These are phyloP conservation scores for Candida odintsovae DNA, from an alignment of 805 yeast species.

Conservation along the genomic window DNA sequence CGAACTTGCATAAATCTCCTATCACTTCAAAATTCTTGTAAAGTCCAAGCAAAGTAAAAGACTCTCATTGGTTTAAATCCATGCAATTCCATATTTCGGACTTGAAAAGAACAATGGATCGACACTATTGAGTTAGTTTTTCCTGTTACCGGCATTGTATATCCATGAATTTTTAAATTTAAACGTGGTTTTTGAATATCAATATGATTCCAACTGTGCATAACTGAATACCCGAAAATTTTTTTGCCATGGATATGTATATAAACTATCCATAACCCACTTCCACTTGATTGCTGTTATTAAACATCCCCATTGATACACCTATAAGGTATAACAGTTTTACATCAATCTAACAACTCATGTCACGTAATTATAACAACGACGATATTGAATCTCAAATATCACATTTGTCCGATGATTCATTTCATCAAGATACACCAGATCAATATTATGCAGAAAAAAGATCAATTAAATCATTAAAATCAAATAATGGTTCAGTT, in stretches of 20 bases:
- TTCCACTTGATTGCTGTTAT: too few species aligned
- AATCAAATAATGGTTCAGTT: not conserved
- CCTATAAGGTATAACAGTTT: too few species aligned
- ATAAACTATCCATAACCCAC: too few species aligned
- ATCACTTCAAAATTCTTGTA: too few species aligned
- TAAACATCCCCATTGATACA: too few species aligned
- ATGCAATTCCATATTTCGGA: not conserved
- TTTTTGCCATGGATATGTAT: not conserved
- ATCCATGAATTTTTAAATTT: not conserved
- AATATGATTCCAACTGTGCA: not conserved
- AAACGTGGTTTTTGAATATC: too few species aligned
- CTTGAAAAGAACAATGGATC: too few species aligned
- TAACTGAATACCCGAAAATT: not conserved
- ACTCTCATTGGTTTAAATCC: not conserved
- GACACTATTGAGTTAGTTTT: too few species aligned
- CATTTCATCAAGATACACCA: conserved; percentile 4
- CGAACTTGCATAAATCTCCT: not conserved
- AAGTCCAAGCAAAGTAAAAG: not conserved
- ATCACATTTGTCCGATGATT: conserved; percentile 14
- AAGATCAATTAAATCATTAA: conserved; percentile 1
- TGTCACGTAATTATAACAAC: not conserved
- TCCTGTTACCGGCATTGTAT: not conserved
- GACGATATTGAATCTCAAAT: conserved; percentile 11
- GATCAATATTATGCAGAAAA: conserved; percentile 3
- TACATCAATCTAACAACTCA: not conserved